A percentile compares a stretch with the other conserved stretches of the same genome.
Evolutionary conservation across 805 yeast genomes (phyloP).

Genomic region (Gaillardinia entomophila): DNA sequence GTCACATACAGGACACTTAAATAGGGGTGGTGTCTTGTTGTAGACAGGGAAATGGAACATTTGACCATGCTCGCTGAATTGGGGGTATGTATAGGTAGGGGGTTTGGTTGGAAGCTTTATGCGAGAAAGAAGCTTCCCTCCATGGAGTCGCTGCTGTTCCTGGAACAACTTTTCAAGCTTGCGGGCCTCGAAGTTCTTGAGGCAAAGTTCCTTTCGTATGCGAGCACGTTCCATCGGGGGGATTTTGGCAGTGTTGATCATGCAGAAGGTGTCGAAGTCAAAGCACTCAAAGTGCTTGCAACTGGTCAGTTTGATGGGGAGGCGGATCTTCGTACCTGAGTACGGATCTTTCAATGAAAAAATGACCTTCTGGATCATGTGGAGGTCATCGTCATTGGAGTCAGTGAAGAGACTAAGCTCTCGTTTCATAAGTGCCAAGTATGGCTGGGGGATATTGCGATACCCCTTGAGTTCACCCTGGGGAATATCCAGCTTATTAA

Average conservation of each 20-base stretch:
- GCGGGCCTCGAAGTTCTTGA: conserved; percentile 15
- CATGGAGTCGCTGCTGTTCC: conserved; percentile 8
- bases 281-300: conserved; percentile 42
- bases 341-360: conserved; percentile 37
- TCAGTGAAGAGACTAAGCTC: conserved; percentile 20
- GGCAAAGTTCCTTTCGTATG: conserved; percentile 20
- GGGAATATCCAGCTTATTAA: too few relatives aligned
- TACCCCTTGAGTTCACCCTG: conserved; percentile 10
- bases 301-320: conserved; percentile 33
- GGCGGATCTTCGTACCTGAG: conserved; percentile 29
- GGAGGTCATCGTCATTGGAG: conserved; percentile 20
- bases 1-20: conserved; percentile 39
- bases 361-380: conserved; percentile 28
- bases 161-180: conserved; percentile 3
- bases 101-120: background rate
- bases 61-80: conserved; percentile 12
- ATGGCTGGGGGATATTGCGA: conserved; percentile 22
- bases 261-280: conserved; percentile 37
- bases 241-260: conserved; percentile 23
- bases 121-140: conserved; percentile 5
- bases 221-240: conserved; percentile 18
- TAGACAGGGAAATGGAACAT: conserved; percentile 11
- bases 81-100: conserved; percentile 8
- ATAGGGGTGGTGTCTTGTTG: conserved; percentile 18
- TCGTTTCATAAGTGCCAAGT: conserved; percentile 19